Evolutionary conservation across 805 yeast species (phyloP).

Genomic region (Schwanniomyces vanrijiae): DNA sequence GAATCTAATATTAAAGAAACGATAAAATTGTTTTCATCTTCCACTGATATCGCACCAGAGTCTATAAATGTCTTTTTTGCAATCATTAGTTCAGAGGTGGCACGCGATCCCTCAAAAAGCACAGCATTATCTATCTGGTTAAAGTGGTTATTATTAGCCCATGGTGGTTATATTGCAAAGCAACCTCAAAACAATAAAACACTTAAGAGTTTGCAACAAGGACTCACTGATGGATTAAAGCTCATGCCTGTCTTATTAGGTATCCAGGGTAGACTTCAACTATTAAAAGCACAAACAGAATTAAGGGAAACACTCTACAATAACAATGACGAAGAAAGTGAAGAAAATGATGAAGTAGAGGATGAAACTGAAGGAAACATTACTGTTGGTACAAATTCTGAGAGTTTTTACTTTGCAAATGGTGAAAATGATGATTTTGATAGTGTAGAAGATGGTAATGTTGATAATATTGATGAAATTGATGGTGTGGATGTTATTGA

Average conservation of each 20-base stretch:
- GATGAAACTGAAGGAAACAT: slow-evolving; percentile 17
- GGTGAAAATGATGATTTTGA: slow-evolving; percentile 41
- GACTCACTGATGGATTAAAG: slow-evolving; percentile 55
- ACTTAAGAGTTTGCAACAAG: slow-evolving; percentile 55
- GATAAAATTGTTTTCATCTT: slow-evolving; percentile 33
- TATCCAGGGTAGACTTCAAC: slow-evolving; percentile 81
- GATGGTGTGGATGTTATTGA: slow-evolving; percentile 31
- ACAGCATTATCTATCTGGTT: slow-evolving; percentile 59
- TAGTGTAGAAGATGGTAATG: slow-evolving; percentile 9
- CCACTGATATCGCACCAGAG: slow-evolving; percentile 26
- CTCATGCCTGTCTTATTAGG: slow-evolving; percentile 69
- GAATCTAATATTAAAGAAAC: slow-evolving; percentile 30
- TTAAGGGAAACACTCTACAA: slow-evolving; percentile 49
- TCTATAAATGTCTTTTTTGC: slow-evolving; percentile 24
- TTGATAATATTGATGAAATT: slow-evolving; percentile 34
- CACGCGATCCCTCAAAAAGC: slow-evolving; percentile 26
- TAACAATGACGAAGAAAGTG: slow-evolving; percentile 8
- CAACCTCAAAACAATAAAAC: slow-evolving; percentile 53
- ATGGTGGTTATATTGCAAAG: slow-evolving; percentile 62
- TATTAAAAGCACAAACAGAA: slow-evolving; percentile 72
- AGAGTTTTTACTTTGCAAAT: slow-evolving; percentile 34
- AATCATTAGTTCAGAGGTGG: slow-evolving; percentile 26
- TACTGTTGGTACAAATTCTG: slow-evolving; percentile 18
- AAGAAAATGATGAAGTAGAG: slow-evolving; percentile 15
- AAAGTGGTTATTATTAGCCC: slow-evolving; percentile 72